A percentile compares a stretch with the other conserved stretches of the same genome.
These are phyloP conservation scores for Kwoniella sp. DNA, from an alignment of 768 basidiomycete species.

Conservation along the genomic window DNA sequence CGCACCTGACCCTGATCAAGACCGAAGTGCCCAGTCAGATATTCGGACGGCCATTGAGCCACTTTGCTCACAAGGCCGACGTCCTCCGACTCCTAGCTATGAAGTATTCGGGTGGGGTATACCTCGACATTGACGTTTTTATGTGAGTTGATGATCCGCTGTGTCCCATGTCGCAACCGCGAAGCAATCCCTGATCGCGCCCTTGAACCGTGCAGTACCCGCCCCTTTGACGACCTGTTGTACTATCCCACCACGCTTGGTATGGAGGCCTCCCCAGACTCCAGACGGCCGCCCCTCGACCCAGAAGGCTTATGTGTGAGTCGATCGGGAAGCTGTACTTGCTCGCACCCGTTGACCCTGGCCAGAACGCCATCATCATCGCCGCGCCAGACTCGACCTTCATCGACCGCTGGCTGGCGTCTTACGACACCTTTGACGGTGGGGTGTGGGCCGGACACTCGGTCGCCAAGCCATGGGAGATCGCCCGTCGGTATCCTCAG, in stretches of 20 bases:
- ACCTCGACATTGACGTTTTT: conserved; percentile 49
- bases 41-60: conserved; percentile 37
- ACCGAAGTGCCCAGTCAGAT: conserved; percentile 39
- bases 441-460: conserved; percentile 45
- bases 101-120: conserved; percentile 46
- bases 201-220: conserved; percentile 21
- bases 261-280: conserved; percentile 49
- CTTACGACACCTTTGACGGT: conserved; percentile 44
- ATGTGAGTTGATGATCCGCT: conserved; percentile 29
- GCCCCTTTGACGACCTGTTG: conserved; percentile 43
- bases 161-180: neutral
- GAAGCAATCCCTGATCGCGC: neutral
- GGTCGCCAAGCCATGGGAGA: conserved; percentile 47
- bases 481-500: conserved; percentile 43
- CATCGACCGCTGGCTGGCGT: conserved; percentile 47
- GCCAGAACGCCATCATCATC: conserved; percentile 49
- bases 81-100: conserved; percentile 44
- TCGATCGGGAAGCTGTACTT: too few species aligned
- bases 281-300: conserved; percentile 30
- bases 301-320: conserved; percentile 49
- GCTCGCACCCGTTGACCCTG: too few species aligned
- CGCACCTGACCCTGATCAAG: conserved; percentile 44
- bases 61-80: conserved; percentile 50
- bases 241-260: conserved; percentile 44
- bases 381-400: conserved; percentile 41